These are phyloP conservation scores for Cercospora beticola DNA, from an alignment of 2,329 filamentous ascomycete genomes.

Conservation along the genomic window DNA sequence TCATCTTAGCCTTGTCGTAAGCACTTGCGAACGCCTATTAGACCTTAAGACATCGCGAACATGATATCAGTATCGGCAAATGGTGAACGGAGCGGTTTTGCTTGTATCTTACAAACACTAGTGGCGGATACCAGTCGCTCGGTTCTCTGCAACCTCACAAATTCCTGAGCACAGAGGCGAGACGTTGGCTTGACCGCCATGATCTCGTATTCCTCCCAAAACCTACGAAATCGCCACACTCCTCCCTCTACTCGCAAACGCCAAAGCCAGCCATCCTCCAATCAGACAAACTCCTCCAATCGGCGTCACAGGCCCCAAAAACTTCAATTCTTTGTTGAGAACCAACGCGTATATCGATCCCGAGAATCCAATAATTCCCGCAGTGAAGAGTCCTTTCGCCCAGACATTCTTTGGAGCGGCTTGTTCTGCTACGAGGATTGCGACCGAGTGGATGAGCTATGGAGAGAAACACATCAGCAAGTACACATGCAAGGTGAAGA, in stretches of 20 bases:
- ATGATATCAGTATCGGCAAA: no score
- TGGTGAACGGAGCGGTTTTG: no score
- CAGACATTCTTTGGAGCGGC: conserved; percentile 55
- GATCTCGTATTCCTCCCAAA: neutral
- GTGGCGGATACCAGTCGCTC: no score
- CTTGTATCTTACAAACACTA: no score
- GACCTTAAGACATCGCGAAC: no score
- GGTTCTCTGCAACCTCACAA: no score
- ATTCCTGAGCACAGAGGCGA: no score
- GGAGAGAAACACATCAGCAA: neutral
- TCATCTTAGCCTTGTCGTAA: no score
- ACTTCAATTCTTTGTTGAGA: conserved; percentile 61
- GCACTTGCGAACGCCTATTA: no score
- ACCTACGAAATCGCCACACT: conserved; percentile 13
- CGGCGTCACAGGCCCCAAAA: conserved; percentile 64
- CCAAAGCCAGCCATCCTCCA: conserved; percentile 59
- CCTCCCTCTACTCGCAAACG: conserved; percentile 40
- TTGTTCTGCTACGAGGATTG: conserved; percentile 57
- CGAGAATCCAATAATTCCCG: conserved; percentile 67
- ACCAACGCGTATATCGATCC: conserved; percentile 65
- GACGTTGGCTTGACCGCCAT: no score
- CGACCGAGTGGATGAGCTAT: conserved; percentile 63
- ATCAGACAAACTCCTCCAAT: conserved; percentile 64
- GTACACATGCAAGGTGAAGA: neutral
- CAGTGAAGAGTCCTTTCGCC: conserved; percentile 56